Evolutionary conservation across 768 basidiomycete genomes (phyloP), one percentile per base, ranked within the genome.

Genomic region (Amanita subjunquillea): DNA sequence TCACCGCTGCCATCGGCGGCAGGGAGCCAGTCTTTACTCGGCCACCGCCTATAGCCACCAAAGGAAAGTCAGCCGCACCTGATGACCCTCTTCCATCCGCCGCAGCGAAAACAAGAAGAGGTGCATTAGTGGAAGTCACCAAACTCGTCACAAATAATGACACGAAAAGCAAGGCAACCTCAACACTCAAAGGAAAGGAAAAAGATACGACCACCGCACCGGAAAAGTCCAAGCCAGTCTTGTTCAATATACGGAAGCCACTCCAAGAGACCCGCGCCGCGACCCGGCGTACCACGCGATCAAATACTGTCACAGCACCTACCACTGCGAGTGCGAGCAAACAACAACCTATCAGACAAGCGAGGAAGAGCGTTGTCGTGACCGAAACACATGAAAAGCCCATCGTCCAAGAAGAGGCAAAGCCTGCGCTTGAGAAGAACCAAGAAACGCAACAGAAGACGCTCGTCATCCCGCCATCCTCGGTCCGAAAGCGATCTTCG

Each of bases 1-100:
- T 64, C 53, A 70, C 74, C 47, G 67, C 69, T 57, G 67, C 71
- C 51, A 60, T 59, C 22, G 59, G 58, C 3, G 27, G 8, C 23
- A 10, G 22, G 13, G 36, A 53, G n/a, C 51, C 51, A 6, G 34
- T 44, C 9, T 43, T 44, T 30, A 43, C 50, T 51, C 50, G 50
- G 23, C 50, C 40, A 23, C 41, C 51, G 6, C 6, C 43, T 34
- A 27, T 23, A 15, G 36, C 44, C 34, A 32, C n/a, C 32, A 46
- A 53, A 43, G 51, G 30, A 13, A 53, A 53, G 32, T 17, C 50
- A 43, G 30, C 30, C 9, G 27, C 40, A 12, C 32, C 27, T 17
- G 51, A 46, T 13, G 44, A 45, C 8, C 17, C 23, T n/a, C n/a
- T 15, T 7, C 29, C 44, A 17, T 15, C 34, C n/a, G 27, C 43